These are phyloP conservation scores for Podospora pseudoanserina DNA, from an alignment of 495 filamentous ascomycete species.

Conservation along the genomic window DNA sequence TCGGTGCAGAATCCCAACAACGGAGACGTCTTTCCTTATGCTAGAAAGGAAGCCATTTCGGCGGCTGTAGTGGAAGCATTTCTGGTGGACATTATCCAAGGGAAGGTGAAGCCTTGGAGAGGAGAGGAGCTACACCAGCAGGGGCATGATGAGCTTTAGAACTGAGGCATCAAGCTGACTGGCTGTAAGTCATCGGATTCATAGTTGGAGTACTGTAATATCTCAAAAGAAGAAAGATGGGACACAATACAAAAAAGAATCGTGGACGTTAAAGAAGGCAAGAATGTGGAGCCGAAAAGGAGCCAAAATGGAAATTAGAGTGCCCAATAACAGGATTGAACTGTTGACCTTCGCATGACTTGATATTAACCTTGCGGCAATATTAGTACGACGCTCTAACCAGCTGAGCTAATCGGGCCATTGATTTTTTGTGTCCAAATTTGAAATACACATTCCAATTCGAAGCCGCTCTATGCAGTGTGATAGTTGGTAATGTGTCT, in stretches of 20 bases:
- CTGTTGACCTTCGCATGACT: conserved; percentile 15
- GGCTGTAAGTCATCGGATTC: too few species aligned
- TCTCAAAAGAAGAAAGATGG: not conserved
- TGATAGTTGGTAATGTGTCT: too few species aligned
- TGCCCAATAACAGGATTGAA: conserved; percentile 17
- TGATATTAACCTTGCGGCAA: conserved; percentile 6
- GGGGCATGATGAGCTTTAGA: conserved; percentile 35
- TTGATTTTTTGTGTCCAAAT: too few species aligned
- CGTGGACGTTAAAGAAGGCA: too few species aligned
- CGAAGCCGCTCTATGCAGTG: too few species aligned
- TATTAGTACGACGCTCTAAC: not conserved
- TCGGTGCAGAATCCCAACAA: conserved; percentile 44
- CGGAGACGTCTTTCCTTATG: conserved; percentile 43
- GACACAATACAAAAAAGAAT: too few species aligned
- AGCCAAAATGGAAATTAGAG: not conserved
- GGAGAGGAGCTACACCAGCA: conserved; percentile 7
- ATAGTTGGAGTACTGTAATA: too few species aligned
- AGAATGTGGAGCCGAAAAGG: not conserved
- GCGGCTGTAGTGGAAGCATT: conserved; percentile 38
- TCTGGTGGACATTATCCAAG: conserved; percentile 43
- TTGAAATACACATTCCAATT: too few species aligned
- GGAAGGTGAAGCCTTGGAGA: conserved; percentile 38
- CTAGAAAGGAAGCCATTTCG: conserved; percentile 27
- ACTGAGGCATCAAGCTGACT: too few species aligned
- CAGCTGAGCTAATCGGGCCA: not conserved